Evolutionary conservation across 2,329 filamentous ascomycete species (phyloP), one percentile per base, ranked within the genome.

Genomic region (Phaeosphaeriaceae sp.): DNA sequence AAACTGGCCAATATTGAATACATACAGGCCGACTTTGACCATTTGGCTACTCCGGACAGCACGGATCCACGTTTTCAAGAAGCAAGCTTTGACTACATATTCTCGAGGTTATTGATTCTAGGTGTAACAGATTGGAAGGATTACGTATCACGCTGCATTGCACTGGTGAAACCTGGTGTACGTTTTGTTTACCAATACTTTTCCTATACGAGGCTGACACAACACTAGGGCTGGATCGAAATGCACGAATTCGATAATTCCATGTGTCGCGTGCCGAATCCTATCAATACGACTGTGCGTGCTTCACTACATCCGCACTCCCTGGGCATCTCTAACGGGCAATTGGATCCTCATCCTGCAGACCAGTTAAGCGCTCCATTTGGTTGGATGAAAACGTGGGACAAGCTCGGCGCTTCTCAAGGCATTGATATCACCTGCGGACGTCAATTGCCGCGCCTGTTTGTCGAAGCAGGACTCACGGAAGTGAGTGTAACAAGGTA

Each of bases 31-130:
- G 37, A 60, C 39, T 52, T 58, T 47, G 40, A 53, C 26, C 52
- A 58, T 18, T 34, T 56, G 3, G 35, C 49, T 32, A 33, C 36
- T 20, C 20, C 46, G 12, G 30, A 52, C 9, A n/a, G 34, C 6
- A 32, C 39, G 16, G 42, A 51, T 41, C 17, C 40, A 3, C 83
- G 83, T 61, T 75, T 45, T 80, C 79, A 42, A 64, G 73, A 12
- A 66, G 76, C 28, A 62, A 46, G 68, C 9, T 84, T 82, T 60
- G 83, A 86, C 64, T 78, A 81, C 57, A 78, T 86, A 77, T 75
- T 80, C 78, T 61, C 77, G 70, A 60, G 78, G 58, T 51, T 79
- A 75, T 74, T 82, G 74, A 57, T 76, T 60, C 76, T 77, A 23
- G 76, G 78, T 23, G 76, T 87, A 29, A 70, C 74, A 7, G 75